These are phyloP conservation scores for Perilla frutescens DNA, from an alignment of 257 asterid species.

Conservation along the genomic window DNA sequence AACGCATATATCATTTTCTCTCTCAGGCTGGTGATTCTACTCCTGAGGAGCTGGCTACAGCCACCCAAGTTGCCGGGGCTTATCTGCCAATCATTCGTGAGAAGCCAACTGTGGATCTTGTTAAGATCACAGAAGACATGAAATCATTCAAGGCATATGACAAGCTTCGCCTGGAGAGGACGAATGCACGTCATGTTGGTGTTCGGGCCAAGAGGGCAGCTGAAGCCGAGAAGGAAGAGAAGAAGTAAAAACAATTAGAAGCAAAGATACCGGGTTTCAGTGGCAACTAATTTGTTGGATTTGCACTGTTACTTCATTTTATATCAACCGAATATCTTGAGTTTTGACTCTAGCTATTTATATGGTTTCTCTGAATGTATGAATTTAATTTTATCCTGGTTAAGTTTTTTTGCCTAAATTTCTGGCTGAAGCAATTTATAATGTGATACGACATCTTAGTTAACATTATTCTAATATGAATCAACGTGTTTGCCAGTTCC, in stretches of 20 bases:
- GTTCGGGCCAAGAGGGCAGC: constrained; percentile 71
- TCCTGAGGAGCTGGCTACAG: constrained; percentile 70
- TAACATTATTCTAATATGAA: constrained; percentile 5
- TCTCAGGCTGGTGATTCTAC: constrained; percentile 64
- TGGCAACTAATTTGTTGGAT: constrained; percentile 23
- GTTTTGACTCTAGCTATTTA: constrained; percentile 19
- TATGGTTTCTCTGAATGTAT: constrained; percentile 21
- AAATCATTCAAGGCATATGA: constrained; percentile 64
- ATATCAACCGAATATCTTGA: constrained; percentile 20
- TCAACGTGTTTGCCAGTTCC: not conserved
- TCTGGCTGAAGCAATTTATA: not conserved
- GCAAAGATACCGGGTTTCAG: constrained; percentile 1
- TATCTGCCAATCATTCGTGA: constrained; percentile 58
- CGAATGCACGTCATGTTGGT: constrained; percentile 63
- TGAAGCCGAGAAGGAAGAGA: constrained; percentile 75
- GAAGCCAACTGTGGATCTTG: constrained; percentile 68
- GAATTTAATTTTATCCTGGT: not conserved
- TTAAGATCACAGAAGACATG: constrained; percentile 64
- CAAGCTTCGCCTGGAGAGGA: constrained; percentile 68
- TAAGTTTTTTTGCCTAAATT: not conserved
- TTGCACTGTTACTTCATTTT: constrained; percentile 10
- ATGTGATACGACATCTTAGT: not conserved
- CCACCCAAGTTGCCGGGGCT: constrained; percentile 63
- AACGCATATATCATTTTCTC: not conserved
- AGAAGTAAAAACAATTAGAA: constrained; percentile 44